Base-by-base conservation (phyloP, 495 filamentous ascomycete genomes). In the Aspergillus incahuasiensis region DNA sequence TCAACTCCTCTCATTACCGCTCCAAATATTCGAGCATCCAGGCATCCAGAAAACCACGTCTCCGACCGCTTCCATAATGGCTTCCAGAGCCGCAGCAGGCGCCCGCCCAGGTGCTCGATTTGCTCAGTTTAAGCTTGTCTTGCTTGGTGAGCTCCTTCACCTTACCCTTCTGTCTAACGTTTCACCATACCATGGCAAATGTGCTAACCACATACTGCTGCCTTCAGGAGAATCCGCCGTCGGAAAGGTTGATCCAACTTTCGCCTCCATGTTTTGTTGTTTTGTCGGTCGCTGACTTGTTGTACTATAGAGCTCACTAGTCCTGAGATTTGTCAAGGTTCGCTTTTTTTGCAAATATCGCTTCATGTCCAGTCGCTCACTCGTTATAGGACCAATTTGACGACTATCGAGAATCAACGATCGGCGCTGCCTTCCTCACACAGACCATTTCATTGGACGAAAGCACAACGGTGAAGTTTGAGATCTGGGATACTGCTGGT, bases 401-500 rank as follows among this genome's bases (percentile, higher is more conserved):
- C 78, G 94, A 95, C 69, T 98, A 97, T 78, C 84, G 94, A 73
- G 94, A 98, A 82, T 96, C 91, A 39, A 98, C 94, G 42, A 98
- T 98, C 78, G 94, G 94, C 74, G 94, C 94, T 57, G 94, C 94
- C 59, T 98, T 98, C 84, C 81, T 98, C 60, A 98, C 94, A 66
- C 94, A 98, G 74, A 97, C 94, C 48, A 97, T 97, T 67, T 89
- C 92, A 55, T 84, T 97, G 68, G 94, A 97, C 74, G 94, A 97
- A 68, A 90, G 82, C 69, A 97, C 94, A 57, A 98, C 94, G 40
- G 92, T 98, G 71, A 98, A 98, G 77, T 98, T 98, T 67, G 94
- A 98, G 77, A 98, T 98, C 67, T 98, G 94, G 94, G 94, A 98
- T 75, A 98, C 94, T 18, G 94, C 94, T 44, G 94, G 94, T 52